Conservation (phyloP, 2,329 filamentous ascomycete species). For the Aureobasidium sp. region DNA sequence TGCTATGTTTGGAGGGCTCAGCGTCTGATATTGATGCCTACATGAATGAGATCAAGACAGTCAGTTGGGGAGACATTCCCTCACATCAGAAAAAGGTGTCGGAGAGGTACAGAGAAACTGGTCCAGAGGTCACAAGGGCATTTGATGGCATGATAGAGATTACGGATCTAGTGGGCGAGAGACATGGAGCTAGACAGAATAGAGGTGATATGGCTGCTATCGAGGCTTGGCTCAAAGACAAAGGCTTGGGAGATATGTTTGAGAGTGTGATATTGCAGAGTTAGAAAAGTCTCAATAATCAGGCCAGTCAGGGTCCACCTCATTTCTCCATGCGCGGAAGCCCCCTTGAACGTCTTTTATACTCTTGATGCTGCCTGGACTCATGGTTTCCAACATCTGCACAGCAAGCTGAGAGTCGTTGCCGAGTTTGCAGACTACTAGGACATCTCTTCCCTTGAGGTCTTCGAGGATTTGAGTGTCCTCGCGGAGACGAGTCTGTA, state of each 20-base stretch:
- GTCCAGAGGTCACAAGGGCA: conserved; percentile 29
- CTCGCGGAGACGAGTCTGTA: conserved; percentile 30
- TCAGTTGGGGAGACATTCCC: conserved; percentile 57
- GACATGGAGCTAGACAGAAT: conserved; percentile 44
- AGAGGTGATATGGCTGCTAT: conserved; percentile 48
- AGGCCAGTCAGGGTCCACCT: conserved; percentile 55
- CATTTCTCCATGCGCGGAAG: conserved; percentile 62
- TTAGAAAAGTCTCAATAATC: conserved; percentile 41
- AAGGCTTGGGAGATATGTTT: conserved; percentile 40
- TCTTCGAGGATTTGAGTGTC: conserved; percentile 19
- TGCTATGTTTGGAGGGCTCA: conserved; percentile 45
- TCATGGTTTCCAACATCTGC: conserved; percentile 56
- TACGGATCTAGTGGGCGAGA: conserved; percentile 41
- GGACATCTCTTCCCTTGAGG: conserved; percentile 48
- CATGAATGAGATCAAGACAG: conserved; percentile 57
- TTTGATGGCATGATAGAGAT: conserved; percentile 54
- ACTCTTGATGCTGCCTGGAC: conserved; percentile 48
- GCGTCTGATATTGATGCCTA: conserved; percentile 48
- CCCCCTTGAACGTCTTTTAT: conserved; percentile 68
- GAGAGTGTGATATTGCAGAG: conserved; percentile 30
- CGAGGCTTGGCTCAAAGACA: conserved; percentile 43
- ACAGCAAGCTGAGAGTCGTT: conserved; percentile 72
- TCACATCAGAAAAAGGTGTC: conserved; percentile 57
- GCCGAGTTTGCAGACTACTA: conserved; percentile 65
- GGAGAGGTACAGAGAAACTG: conserved; percentile 44